Conservation (phyloP, 2,329 filamentous ascomycete species). For the Huntiella abstrusa region DNA sequence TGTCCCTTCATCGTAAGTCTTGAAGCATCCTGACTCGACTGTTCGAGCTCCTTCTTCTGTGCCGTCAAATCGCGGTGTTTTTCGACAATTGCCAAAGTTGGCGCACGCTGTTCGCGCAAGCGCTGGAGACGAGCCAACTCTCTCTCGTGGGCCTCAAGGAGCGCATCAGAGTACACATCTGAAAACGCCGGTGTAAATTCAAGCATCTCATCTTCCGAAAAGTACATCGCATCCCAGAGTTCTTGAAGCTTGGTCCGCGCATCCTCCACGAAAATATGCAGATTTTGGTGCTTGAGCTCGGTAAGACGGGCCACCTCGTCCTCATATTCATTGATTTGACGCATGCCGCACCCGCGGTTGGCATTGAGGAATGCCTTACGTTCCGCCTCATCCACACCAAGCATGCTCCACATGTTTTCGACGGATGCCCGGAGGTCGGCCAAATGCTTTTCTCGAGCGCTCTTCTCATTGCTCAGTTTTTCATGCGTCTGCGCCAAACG, state of each 20-base stretch:
- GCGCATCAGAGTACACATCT: constrained; percentile 88
- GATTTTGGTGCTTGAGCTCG: constrained; percentile 84
- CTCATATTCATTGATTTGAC: constrained; percentile 90
- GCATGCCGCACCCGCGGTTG: constrained; percentile 78
- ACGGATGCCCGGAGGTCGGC: constrained; percentile 59
- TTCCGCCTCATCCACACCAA: constrained; percentile 66
- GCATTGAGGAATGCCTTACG: constrained; percentile 68
- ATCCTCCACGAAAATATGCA: constrained; percentile 92
- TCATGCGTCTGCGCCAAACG: constrained; percentile 58
- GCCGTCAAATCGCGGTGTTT: constrained; percentile 64
- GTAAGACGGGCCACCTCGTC: constrained; percentile 74
- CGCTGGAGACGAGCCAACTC: constrained; percentile 70
- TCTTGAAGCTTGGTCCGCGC: constrained; percentile 78
- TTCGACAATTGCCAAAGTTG: constrained; percentile 65
- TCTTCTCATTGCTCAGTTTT: constrained; percentile 76
- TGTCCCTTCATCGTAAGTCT: constrained; percentile 78
- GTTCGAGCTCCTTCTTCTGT: constrained; percentile 72
- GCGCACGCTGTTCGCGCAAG: constrained; percentile 70
- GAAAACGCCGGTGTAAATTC: constrained; percentile 95
- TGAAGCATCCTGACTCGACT: constrained; percentile 87
- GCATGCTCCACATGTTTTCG: constrained; percentile 75
- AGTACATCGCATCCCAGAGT: constrained; percentile 85
- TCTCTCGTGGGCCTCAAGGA: constrained; percentile 84
- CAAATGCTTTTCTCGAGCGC: constrained; percentile 55
- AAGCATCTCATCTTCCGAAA: constrained; percentile 96